Percentiles rank a stretch among this genome's conserved stretches.
Evolutionary conservation across 768 basidiomycete species (phyloP).

Genomic region (Floccularia luteovirens): DNA sequence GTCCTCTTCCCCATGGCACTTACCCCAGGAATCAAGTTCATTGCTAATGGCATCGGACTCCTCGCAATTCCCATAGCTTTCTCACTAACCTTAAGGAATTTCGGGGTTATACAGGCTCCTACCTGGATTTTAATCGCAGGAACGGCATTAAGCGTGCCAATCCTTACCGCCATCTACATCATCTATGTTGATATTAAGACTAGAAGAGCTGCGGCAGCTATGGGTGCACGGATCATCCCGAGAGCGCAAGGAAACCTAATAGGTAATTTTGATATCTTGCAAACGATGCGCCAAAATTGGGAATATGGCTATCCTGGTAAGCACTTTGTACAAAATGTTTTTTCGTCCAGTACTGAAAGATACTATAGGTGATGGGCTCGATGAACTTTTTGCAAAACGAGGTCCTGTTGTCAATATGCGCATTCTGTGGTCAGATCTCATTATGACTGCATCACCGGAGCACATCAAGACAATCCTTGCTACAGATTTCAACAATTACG

Average conservation of each 20-base stretch:
- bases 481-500: conserved; percentile 51
- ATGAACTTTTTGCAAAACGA: conserved; percentile 19
- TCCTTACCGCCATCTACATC: conserved; percentile 11
- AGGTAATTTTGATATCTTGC: conserved; percentile 39
- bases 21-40: neutral
- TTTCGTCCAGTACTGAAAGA: neutral
- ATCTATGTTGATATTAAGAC: conserved; percentile 6
- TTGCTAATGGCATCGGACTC: neutral
- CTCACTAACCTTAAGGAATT: neutral
- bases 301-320: conserved; percentile 44
- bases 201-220: conserved; percentile 24
- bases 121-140: too few relatives aligned
- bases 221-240: conserved; percentile 40
- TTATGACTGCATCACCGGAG: conserved; percentile 44
- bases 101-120: neutral
- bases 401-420: conserved; percentile 41
- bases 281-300: conserved; percentile 25
- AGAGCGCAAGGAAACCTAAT: conserved; percentile 25
- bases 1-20: too few relatives aligned
- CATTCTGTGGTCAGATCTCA: conserved; percentile 33
- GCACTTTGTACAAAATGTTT: neutral
- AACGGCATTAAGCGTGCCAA: neutral
- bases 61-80: neutral
- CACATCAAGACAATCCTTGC: conserved; percentile 52
- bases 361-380: conserved; percentile 33